Percentiles rank a stretch among this genome's conserved stretches.
These are phyloP conservation scores for Trametes coccinea DNA, from an alignment of 768 basidiomycete genomes.

Conservation along the genomic window DNA sequence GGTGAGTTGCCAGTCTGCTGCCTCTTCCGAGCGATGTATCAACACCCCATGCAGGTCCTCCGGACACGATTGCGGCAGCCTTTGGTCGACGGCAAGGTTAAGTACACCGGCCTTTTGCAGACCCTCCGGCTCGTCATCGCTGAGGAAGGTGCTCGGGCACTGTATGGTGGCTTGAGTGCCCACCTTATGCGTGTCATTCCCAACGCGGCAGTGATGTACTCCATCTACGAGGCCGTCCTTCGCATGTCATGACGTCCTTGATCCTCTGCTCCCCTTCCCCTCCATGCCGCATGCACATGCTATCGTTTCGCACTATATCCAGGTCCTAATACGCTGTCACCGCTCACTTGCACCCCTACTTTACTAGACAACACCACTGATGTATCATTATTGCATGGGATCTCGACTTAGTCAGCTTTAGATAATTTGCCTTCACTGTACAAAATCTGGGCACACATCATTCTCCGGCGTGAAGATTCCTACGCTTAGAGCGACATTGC, in stretches of 20 bases:
- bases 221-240: conserved; percentile 86
- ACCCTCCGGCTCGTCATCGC: conserved; percentile 81
- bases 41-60: conserved; percentile 57
- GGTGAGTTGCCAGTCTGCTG: conserved; percentile 47
- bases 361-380: conserved; percentile 6
- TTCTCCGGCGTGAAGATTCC: neutral
- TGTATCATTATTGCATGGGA: conserved; percentile 17
- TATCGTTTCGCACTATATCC: conserved; percentile 13
- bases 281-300: conserved; percentile 3
- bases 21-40: conserved; percentile 5
- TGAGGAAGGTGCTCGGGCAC: conserved; percentile 83
- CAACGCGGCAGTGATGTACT: conserved; percentile 96
- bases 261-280: neutral
- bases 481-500: neutral
- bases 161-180: conserved; percentile 92
- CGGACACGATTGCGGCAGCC: conserved; percentile 94
- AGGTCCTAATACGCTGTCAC: conserved; percentile 9
- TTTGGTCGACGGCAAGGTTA: conserved; percentile 69
- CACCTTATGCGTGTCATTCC: conserved; percentile 97
- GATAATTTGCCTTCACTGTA: conserved; percentile 12
- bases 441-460: neutral
- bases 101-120: conserved; percentile 85
- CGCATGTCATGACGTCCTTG: conserved; percentile 44
- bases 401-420: conserved; percentile 13
- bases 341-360: conserved; percentile 9